Evolutionary conservation across 306 rosid genomes (phyloP).

Genomic region (Cucurbita ficifolia): DNA sequence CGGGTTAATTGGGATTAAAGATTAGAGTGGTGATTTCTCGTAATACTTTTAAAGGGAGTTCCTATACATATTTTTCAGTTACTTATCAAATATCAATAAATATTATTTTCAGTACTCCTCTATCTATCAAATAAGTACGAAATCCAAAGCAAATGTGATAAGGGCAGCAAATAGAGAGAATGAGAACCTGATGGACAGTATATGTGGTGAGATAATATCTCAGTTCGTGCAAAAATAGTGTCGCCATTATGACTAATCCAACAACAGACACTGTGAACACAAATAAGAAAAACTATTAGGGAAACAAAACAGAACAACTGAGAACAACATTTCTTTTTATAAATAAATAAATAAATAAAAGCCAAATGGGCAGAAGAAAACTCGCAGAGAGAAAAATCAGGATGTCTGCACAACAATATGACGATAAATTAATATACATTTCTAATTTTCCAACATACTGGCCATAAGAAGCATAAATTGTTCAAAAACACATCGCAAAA

Average conservation of each 20-base stretch:
- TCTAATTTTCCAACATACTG: background rate
- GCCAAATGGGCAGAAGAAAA: background rate
- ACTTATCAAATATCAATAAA: background rate
- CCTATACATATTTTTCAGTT: background rate
- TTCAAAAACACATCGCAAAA: background rate
- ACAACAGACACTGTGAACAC: conserved; percentile 48
- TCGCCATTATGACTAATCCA: conserved; percentile 66
- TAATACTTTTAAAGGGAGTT: background rate
- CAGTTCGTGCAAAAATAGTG: conserved; percentile 76
- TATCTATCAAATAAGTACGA: background rate
- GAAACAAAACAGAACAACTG: background rate
- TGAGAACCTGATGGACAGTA: conserved; percentile 72
- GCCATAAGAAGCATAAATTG: background rate
- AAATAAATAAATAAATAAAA: too few relatives aligned
- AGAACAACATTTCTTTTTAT: background rate
- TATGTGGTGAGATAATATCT: conserved; percentile 71
- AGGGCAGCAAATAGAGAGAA: conserved; percentile 1
- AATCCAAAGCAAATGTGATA: background rate
- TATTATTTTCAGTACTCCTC: background rate
- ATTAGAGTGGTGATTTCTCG: background rate
- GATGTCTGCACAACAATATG: too few relatives aligned
- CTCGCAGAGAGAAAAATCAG: background rate
- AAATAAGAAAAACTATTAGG: background rate
- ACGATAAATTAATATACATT: background rate
- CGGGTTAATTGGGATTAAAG: background rate